These are phyloP conservation scores for Aspergillus pseudoviridinutans DNA, from an alignment of 2,329 filamentous ascomycete species.

Conservation along the genomic window DNA sequence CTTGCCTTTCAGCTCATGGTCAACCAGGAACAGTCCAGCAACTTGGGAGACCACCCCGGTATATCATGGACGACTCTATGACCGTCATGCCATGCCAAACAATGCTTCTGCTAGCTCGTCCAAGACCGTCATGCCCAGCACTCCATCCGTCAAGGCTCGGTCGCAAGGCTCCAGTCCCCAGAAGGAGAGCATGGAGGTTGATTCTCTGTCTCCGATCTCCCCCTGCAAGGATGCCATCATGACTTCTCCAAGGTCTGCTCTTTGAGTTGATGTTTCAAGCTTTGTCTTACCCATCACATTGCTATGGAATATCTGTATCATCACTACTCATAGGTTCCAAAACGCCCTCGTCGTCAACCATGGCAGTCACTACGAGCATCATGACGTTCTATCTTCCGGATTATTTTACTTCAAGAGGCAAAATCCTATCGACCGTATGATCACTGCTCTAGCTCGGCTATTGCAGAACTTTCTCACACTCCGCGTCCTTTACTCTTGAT, in stretches of 20 bases:
- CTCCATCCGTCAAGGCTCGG: constrained; percentile 25
- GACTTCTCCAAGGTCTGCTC: constrained; percentile 33
- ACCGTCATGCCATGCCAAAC: constrained; percentile 27
- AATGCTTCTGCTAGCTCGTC: constrained; percentile 33
- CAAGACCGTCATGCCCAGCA: constrained; percentile 31
- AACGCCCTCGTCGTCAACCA: background rate
- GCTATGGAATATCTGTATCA: background rate
- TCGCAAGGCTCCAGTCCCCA: constrained; percentile 39
- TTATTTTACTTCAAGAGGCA: background rate
- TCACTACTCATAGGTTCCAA: background rate
- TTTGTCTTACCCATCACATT: constrained; percentile 3
- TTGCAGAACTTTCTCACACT: background rate
- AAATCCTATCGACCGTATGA: background rate
- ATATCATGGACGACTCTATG: constrained; percentile 27
- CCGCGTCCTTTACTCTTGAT: constrained; percentile 1
- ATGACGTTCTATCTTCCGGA: background rate
- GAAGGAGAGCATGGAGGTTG: constrained; percentile 36
- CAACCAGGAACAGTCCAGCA: constrained; percentile 33
- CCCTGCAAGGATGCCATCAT: constrained; percentile 37
- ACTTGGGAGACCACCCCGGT: constrained; percentile 39
- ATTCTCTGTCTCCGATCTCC: constrained; percentile 35
- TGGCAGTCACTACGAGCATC: background rate
- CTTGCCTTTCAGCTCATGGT: constrained; percentile 35
- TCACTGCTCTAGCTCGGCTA: background rate
- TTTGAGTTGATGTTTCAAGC: constrained; percentile 11